Evolutionary conservation across 495 filamentous ascomycete genomes (phyloP), one percentile per base, ranked within the genome.

Genomic region (Penicillium lividum): DNA sequence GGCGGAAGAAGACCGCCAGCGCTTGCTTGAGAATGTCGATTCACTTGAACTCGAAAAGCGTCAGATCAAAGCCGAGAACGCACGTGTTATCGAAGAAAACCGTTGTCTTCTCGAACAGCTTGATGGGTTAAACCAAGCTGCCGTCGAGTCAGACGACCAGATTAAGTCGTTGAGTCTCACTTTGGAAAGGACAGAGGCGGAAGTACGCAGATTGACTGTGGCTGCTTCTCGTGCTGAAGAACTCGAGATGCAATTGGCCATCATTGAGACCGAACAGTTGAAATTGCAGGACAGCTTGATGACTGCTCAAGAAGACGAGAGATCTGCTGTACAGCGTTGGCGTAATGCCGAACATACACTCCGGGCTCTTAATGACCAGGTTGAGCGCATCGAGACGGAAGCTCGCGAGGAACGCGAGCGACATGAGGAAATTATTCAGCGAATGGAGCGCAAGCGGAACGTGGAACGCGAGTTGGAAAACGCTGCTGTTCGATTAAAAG

Each of bases 331-430:
- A 46, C 83, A 89, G 63, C 81, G 92, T 45, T 97, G 91, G 90
- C 87, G 83, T 70, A 81, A 86, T 66, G 91, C 93, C 3, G 90
- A 98, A 72, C 77, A 80, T 33, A 86, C 84, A 2, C 77, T 97
- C 34, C 77, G 71, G 18, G 83, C 88, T 46, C 75, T 97, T 8
- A 86, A 93, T 63, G 90, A 93, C 40, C 91, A 97, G 67, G 81
- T 98, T 7, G 93, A 97, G 64, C 80, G 84, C 43, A 95, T 98
- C 59, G 92, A 97, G 69, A 83, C 81, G 58, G 93, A 97, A 67
- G 86, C 92, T 7, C 81, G 79, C 48, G 86, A 94, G 60, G 93
- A 98, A 74, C 84, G 87, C 30, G 88, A 91, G 54, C 81, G 89
- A 22, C 92, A 97, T 68, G 77, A 84, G 27, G 92, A 97, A 65